Percentiles rank a stretch among this genome's conserved stretches.
Conservation (phyloP, 495 filamentous ascomycete genomes). For the Neurospora cerealis region DNA sequence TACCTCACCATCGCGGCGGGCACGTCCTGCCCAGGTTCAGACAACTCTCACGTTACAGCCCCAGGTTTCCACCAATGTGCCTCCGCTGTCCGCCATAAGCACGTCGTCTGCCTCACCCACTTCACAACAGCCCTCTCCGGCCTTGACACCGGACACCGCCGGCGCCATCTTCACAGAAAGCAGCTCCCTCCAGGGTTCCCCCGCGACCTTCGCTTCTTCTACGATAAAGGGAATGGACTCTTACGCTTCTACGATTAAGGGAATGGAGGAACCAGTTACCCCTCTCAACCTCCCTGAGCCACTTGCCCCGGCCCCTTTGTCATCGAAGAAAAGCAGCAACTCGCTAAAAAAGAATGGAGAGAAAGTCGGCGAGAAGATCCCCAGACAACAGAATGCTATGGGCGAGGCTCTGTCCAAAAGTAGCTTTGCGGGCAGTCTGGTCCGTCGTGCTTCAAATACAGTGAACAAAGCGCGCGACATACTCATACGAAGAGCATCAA, state of each 20-base stretch:
- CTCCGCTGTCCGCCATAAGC: constrained; percentile 31
- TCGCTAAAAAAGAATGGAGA: constrained; percentile 20
- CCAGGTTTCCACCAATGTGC: constrained; percentile 19
- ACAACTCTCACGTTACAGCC: constrained; percentile 24
- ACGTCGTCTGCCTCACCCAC: constrained; percentile 31
- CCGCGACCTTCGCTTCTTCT: constrained; percentile 27
- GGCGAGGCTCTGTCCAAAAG: constrained; percentile 15
- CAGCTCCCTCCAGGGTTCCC: constrained; percentile 33
- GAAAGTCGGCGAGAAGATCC: not conserved
- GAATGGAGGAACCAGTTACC: constrained; percentile 6
- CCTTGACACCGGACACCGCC: constrained; percentile 28
- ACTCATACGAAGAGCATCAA: not conserved
- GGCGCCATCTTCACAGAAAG: constrained; percentile 25
- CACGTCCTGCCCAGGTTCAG: constrained; percentile 31
- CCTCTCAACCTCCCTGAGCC: constrained; percentile 35
- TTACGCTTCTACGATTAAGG: constrained; percentile 1
- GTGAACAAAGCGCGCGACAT: constrained; percentile 19
- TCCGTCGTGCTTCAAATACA: constrained; percentile 37
- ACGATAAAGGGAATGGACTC: constrained; percentile 12
- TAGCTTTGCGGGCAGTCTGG: constrained; percentile 17
- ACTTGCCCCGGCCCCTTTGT: constrained; percentile 16
- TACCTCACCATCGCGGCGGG: constrained; percentile 22
- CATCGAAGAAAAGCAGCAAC: constrained; percentile 27
- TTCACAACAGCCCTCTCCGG: constrained; percentile 33
- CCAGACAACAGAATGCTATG: constrained; percentile 16